phyloP scores from a whole-genome alignment of 208 protist genomes.

The Leptomonas seymouri region DNA sequence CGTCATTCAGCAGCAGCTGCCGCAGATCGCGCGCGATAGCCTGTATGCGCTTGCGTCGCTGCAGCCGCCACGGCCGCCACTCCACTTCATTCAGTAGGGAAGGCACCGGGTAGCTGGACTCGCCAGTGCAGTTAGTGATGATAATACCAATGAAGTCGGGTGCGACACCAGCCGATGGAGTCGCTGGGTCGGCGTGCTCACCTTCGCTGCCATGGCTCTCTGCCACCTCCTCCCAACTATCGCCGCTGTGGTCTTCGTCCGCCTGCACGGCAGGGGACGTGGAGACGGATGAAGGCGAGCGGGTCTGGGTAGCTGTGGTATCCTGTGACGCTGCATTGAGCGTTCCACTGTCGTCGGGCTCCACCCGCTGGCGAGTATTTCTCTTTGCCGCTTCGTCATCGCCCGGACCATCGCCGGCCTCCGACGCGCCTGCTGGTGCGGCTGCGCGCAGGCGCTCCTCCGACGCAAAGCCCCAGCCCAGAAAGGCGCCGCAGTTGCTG shows the following conservation, averaged over 20 bases:
- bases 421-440: neutral
- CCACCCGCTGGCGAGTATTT: too few species aligned
- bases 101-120: conserved; percentile 32
- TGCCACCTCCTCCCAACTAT: neutral
- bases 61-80: conserved; percentile 14
- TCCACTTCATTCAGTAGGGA: conserved; percentile 10
- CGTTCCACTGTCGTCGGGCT: too few species aligned
- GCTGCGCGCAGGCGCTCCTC: conserved; percentile 20
- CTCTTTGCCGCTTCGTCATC: neutral
- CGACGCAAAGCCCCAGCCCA: conserved; percentile 79
- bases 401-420: neutral
- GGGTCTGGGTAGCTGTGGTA: neutral
- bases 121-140: conserved; percentile 69
- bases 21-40: neutral
- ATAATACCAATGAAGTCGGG: conserved; percentile 79
- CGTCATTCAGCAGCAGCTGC: neutral
- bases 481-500: conserved; percentile 58
- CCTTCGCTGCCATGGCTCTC: neutral
- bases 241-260: neutral
- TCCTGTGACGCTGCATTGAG: too few species aligned
- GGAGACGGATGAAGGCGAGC: neutral
- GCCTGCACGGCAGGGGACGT: neutral
- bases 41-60: conserved; percentile 5
- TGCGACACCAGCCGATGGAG: neutral
- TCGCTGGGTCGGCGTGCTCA: neutral